Conservation (phyloP, 495 filamentous ascomycete genomes). For the Aspergillus sparsus region DNA sequence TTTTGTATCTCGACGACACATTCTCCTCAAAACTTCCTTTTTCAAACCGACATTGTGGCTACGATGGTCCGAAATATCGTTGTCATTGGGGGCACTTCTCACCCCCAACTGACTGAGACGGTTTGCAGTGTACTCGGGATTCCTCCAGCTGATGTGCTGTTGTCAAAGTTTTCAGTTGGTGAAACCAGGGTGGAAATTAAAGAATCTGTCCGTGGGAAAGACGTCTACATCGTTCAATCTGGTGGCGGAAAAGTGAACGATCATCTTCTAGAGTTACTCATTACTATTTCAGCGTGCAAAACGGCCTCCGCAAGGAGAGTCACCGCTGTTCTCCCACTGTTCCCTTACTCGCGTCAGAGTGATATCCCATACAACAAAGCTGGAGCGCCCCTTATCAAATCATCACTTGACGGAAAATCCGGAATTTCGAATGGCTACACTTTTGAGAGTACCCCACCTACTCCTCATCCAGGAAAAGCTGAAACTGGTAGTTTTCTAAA, state of each 20-base stretch:
- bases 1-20: conserved; percentile 8
- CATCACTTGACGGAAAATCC: conserved; percentile 50
- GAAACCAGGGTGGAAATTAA: conserved; percentile 94
- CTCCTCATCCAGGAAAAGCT: conserved; percentile 68
- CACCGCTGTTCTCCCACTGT: conserved; percentile 91
- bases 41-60: conserved; percentile 18
- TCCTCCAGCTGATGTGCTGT: conserved; percentile 74
- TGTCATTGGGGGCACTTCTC: conserved; percentile 88
- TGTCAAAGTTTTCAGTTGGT: conserved; percentile 89
- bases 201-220: conserved; percentile 94
- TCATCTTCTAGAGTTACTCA: conserved; percentile 91
- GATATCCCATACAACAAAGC: conserved; percentile 95
- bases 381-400: conserved; percentile 81
- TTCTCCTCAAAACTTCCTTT: conserved; percentile 13
- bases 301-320: conserved; percentile 89
- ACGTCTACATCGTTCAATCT: conserved; percentile 96
- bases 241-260: conserved; percentile 92
- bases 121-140: conserved; percentile 88
- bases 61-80: conserved; percentile 94
- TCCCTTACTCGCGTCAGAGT: conserved; percentile 93
- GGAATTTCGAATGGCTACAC: conserved; percentile 67
- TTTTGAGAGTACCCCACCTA: conserved; percentile 89
- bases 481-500: conserved; percentile 64
- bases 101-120: conserved; percentile 79
- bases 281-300: conserved; percentile 96